Evolutionary conservation across 2,329 filamentous ascomycete genomes (phyloP).

Genomic region (Cryphonectria carpinicola): DNA sequence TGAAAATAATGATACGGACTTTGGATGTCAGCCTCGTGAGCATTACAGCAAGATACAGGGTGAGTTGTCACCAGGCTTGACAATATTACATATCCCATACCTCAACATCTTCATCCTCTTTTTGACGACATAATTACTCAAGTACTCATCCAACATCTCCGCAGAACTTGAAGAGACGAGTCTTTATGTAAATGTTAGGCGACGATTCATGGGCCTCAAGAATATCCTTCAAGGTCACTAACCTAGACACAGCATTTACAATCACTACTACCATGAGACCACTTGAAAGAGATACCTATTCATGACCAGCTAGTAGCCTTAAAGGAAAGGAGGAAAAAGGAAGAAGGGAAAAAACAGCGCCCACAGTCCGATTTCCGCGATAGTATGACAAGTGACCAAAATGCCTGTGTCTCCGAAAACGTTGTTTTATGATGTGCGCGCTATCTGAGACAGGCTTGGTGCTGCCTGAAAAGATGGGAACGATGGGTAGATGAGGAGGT

Average conservation of each 20-base stretch:
- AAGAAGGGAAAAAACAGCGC: too few species aligned
- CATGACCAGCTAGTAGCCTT: constrained; percentile 24
- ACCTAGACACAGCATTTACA: constrained; percentile 43
- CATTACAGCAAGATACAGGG: too few species aligned
- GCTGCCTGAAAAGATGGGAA: not conserved
- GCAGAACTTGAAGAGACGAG: constrained; percentile 46
- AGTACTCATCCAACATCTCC: constrained; percentile 41
- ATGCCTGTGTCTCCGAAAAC: not conserved
- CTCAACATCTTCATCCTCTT: too few species aligned
- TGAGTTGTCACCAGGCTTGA: too few species aligned
- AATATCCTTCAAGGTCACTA: constrained; percentile 46
- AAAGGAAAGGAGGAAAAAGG: too few species aligned
- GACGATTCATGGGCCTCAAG: constrained; percentile 38
- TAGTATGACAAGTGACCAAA: not conserved
- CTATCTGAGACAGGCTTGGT: not conserved
- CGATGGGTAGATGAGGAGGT: too few species aligned
- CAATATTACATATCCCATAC: too few species aligned
- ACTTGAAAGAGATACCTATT: constrained; percentile 41
- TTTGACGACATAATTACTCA: too few species aligned
- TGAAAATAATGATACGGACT: too few species aligned
- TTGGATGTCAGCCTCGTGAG: too few species aligned
- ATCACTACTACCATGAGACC: constrained; percentile 39
- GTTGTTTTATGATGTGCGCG: not conserved
- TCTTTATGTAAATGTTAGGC: constrained; percentile 42
- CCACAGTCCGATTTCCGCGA: too few species aligned